phyloP scores from a whole-genome alignment of 192 early-diverging fungal species.

The Mortierella antarctica region DNA sequence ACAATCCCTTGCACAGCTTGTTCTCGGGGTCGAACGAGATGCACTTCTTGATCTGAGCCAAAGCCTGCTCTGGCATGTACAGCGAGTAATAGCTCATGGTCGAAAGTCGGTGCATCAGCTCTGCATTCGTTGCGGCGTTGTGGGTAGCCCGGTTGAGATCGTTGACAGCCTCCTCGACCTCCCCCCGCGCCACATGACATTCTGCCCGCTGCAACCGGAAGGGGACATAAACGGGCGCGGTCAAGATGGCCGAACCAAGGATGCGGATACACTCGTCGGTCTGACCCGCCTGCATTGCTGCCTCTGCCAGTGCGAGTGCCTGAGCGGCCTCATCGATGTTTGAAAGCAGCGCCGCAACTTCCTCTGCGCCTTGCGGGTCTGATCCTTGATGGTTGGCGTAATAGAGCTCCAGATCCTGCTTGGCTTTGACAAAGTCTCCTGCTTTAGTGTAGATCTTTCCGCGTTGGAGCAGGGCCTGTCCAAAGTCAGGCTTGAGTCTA shows the following conservation, averaged over 20 bases:
- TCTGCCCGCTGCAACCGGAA: constrained; percentile 76
- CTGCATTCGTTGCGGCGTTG: constrained; percentile 74
- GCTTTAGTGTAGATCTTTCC: constrained; percentile 75
- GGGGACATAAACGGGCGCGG: constrained; percentile 64
- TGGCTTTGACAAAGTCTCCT: constrained; percentile 72
- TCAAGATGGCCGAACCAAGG: constrained; percentile 63
- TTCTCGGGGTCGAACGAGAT: constrained; percentile 92
- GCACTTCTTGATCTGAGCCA: constrained; percentile 85
- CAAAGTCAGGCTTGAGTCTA: constrained; percentile 82
- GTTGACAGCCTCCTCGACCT: constrained; percentile 87
- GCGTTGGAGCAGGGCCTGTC: constrained; percentile 80
- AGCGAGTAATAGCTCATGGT: constrained; percentile 76
- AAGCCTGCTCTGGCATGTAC: constrained; percentile 76
- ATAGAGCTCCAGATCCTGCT: constrained; percentile 67
- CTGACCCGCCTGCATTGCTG: constrained; percentile 54
- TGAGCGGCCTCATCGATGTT: constrained; percentile 59
- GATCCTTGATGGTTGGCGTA: constrained; percentile 35
- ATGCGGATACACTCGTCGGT: constrained; percentile 65
- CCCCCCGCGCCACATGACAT: constrained; percentile 76
- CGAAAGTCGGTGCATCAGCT: constrained; percentile 71
- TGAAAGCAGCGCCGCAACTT: constrained; percentile 29
- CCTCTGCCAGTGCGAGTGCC: constrained; percentile 47
- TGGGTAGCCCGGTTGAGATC: constrained; percentile 85
- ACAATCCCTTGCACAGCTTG: constrained; percentile 84
- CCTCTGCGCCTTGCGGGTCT: constrained; percentile 48